These are phyloP conservation scores for Phyllosticta citriasiana DNA, from an alignment of 2,329 filamentous ascomycete genomes.

Conservation along the genomic window DNA sequence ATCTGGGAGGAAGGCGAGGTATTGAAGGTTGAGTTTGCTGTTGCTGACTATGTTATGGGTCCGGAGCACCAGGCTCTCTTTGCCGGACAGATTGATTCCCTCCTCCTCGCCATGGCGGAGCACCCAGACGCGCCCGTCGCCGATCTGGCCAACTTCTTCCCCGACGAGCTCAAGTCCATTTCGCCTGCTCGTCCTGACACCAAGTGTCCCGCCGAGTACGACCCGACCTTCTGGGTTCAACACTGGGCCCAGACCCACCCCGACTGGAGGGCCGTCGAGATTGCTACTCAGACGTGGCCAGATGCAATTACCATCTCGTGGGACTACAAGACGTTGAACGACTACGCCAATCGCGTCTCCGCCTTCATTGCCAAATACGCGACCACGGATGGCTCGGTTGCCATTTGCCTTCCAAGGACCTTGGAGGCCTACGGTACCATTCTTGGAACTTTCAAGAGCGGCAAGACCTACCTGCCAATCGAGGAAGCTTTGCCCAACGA, in stretches of 20 bases:
- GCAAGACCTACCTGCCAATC: slow-evolving; percentile 26
- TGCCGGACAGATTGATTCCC: slow-evolving; percentile 20
- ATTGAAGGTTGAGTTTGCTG: slow-evolving; percentile 19
- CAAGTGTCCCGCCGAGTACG: slow-evolving; percentile 45
- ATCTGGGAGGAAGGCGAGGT: slow-evolving; percentile 18
- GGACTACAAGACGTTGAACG: slow-evolving; percentile 12
- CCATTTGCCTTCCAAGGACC: slow-evolving; percentile 67
- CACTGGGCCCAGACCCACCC: slow-evolving; percentile 46
- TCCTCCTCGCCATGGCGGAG: slow-evolving; percentile 20
- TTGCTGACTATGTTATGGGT: slow-evolving; percentile 18
- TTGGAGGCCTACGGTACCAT: slow-evolving; percentile 65
- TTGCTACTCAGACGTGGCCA: slow-evolving; percentile 38
- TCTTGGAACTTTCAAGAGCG: slow-evolving; percentile 27
- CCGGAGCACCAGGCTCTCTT: slow-evolving; percentile 20
- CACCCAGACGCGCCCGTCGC: slow-evolving; percentile 18
- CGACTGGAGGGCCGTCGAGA: slow-evolving; percentile 57
- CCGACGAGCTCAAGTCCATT: slow-evolving; percentile 46
- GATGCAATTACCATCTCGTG: slow-evolving; percentile 42
- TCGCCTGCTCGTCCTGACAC: slow-evolving; percentile 46
- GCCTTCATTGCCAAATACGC: slow-evolving; percentile 36
- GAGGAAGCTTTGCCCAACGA: slow-evolving; percentile 28
- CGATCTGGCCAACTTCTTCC: slow-evolving; percentile 17
- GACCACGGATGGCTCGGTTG: slow-evolving; percentile 42
- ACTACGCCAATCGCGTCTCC: slow-evolving; percentile 4
- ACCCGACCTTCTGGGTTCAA: slow-evolving; percentile 69